phyloP scores from a whole-genome alignment of 2,329 filamentous ascomycete genomes.

The Diaporthe ampelina region DNA sequence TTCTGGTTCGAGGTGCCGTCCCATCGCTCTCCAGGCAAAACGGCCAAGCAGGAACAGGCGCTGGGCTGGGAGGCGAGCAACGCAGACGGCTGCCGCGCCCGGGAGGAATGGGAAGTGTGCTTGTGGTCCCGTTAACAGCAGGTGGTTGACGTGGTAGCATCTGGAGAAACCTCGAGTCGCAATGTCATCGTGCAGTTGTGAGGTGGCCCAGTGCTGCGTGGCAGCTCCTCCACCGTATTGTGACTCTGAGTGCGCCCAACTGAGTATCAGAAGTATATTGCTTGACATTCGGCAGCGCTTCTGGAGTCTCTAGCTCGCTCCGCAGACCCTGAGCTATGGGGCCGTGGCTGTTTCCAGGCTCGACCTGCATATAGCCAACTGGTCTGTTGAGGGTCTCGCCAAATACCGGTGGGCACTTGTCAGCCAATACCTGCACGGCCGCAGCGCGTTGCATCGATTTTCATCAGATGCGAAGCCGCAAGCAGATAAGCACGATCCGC shows the following conservation, averaged over 20 bases:
- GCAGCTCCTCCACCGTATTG: slow-evolving; percentile 20
- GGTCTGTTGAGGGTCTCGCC: slow-evolving; percentile 26
- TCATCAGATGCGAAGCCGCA: slow-evolving; percentile 24
- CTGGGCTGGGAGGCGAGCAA: slow-evolving; percentile 1
- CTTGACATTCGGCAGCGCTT: slow-evolving; percentile 6
- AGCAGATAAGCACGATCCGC: slow-evolving; percentile 33
- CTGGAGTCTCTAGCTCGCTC: not conserved
- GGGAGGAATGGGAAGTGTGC: slow-evolving; percentile 11
- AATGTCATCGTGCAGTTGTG: slow-evolving; percentile 29
- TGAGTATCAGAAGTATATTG: slow-evolving; percentile 21
- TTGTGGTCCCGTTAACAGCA: slow-evolving; percentile 7
- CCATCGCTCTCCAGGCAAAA: slow-evolving; percentile 30
- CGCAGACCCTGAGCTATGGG: slow-evolving; percentile 8
- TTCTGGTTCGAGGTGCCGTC: slow-evolving; percentile 24
- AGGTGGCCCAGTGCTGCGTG: slow-evolving; percentile 25
- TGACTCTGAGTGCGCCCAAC: slow-evolving; percentile 1
- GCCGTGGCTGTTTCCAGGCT: not conserved
- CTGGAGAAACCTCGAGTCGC: slow-evolving; percentile 25
- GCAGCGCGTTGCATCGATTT: slow-evolving; percentile 23
- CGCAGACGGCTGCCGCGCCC: not conserved
- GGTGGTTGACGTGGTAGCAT: slow-evolving; percentile 29
- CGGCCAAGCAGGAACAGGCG: slow-evolving; percentile 20
- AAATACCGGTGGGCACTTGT: slow-evolving; percentile 29
- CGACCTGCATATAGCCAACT: slow-evolving; percentile 26
- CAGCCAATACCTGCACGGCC: slow-evolving; percentile 30